phyloP scores from a whole-genome alignment of 1,139 yeast genomes.

The Taiozyma sp. region DNA sequence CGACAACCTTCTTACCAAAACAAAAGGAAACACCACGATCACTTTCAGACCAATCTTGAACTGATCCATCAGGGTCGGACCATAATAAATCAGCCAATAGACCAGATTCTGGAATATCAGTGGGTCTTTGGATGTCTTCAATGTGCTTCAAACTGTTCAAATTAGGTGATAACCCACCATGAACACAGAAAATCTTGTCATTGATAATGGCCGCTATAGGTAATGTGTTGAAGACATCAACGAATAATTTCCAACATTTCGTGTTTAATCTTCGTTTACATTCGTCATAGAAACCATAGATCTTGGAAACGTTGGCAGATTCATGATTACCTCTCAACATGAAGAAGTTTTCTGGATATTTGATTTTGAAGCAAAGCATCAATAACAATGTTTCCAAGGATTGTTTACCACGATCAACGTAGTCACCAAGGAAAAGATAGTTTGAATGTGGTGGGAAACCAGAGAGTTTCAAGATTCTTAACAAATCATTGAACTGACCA shows the following conservation, averaged over 20 bases:
- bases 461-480: slow-evolving; percentile 68
- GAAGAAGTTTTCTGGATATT: slow-evolving; percentile 79
- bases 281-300: slow-evolving; percentile 85
- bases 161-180: slow-evolving; percentile 84
- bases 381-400: slow-evolving; percentile 74
- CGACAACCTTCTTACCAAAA: slow-evolving; percentile 70
- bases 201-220: slow-evolving; percentile 87
- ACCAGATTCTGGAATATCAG: slow-evolving; percentile 84
- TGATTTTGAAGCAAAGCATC: slow-evolving; percentile 68
- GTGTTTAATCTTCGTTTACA: slow-evolving; percentile 68
- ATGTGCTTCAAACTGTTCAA: slow-evolving; percentile 61
- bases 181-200: slow-evolving; percentile 81
- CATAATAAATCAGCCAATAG: slow-evolving; percentile 75
- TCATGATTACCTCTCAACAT: slow-evolving; percentile 85
- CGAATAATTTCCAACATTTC: slow-evolving; percentile 68
- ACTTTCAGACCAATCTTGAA: slow-evolving; percentile 70
- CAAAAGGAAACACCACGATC: slow-evolving; percentile 86
- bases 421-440: slow-evolving; percentile 77
- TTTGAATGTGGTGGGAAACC: slow-evolving; percentile 80
- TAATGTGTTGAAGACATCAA: slow-evolving; percentile 79
- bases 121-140: slow-evolving; percentile 68
- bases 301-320: slow-evolving; percentile 76
- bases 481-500: slow-evolving; percentile 74
- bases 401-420: slow-evolving; percentile 83
- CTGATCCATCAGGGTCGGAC: slow-evolving; percentile 78